Percentiles rank a stretch among this genome's conserved stretches.
These are phyloP conservation scores for Ceriops decandra DNA, from an alignment of 345 rosid species.

Conservation along the genomic window DNA sequence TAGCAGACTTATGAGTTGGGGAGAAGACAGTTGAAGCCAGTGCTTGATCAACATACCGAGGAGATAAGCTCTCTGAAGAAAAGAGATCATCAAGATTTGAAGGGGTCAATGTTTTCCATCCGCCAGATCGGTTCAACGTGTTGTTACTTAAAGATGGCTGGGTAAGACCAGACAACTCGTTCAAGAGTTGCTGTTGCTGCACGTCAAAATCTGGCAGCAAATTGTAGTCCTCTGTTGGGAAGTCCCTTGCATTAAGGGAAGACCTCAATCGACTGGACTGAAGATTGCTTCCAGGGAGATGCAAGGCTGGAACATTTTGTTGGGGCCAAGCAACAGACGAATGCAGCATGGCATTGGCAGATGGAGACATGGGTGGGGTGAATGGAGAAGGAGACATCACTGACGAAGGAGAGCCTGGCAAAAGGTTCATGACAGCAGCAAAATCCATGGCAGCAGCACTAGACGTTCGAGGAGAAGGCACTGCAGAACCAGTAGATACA, in stretches of 20 bases:
- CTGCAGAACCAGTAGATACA: slow-evolving; percentile 87
- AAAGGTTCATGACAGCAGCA: slow-evolving; percentile 23
- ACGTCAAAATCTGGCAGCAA: slow-evolving; percentile 23
- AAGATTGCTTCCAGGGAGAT: slow-evolving; percentile 28
- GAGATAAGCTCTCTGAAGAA: slow-evolving; percentile 40
- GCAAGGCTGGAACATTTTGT: slow-evolving; percentile 27
- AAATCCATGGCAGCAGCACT: slow-evolving; percentile 27
- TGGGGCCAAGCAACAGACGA: slow-evolving; percentile 27
- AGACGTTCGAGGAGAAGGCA: slow-evolving; percentile 50
- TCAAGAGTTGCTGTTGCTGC: slow-evolving; percentile 23
- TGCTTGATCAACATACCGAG: slow-evolving; percentile 41
- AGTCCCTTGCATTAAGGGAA: slow-evolving; percentile 39
- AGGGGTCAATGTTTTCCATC: slow-evolving; percentile 61
- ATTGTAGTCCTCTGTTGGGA: slow-evolving; percentile 39
- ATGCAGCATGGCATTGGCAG: slow-evolving; percentile 36
- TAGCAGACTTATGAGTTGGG: slow-evolving; percentile 41
- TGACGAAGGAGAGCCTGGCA: slow-evolving; percentile 27
- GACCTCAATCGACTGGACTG: slow-evolving; percentile 33
- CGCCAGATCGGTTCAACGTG: slow-evolving; percentile 22
- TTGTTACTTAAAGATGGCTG: slow-evolving; percentile 44
- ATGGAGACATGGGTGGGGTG: slow-evolving; percentile 87
- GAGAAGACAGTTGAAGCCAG: slow-evolving; percentile 34
- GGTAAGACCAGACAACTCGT: slow-evolving; percentile 41
- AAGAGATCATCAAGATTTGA: slow-evolving; percentile 59
- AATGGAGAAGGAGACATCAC: slow-evolving; percentile 67